phyloP scores from a whole-genome alignment of 495 filamentous ascomycete species.

The Podospora pseudopauciseta region DNA sequence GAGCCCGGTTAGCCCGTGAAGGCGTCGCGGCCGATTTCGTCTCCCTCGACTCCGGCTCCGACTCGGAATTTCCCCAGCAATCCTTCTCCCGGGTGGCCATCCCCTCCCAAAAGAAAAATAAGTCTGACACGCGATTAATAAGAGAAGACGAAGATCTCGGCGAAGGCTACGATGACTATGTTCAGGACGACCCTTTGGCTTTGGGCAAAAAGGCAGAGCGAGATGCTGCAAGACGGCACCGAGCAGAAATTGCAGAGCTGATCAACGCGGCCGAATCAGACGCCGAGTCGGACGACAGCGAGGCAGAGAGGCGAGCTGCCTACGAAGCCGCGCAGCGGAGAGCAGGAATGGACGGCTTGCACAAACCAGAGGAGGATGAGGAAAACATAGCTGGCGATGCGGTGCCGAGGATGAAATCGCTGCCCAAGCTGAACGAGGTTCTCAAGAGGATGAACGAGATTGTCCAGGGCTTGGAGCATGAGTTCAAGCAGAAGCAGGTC shows the following conservation, averaged over 20 bases:
- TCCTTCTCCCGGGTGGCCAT: constrained; percentile 28
- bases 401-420: constrained; percentile 51
- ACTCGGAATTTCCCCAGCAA: constrained; percentile 25
- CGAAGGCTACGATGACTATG: constrained; percentile 91
- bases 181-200: constrained; percentile 76
- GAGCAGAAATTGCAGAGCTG: constrained; percentile 75
- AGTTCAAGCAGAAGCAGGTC: constrained; percentile 27
- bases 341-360: constrained; percentile 70
- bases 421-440: constrained; percentile 53
- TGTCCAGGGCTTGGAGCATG: constrained; percentile 35
- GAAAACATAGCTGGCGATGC: constrained; percentile 24
- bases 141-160: constrained; percentile 90
- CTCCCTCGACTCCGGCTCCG: constrained; percentile 59
- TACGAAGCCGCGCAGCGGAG: constrained; percentile 87
- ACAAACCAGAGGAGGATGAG: constrained; percentile 35
- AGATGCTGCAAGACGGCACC: constrained; percentile 62
- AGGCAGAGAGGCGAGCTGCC: constrained; percentile 73
- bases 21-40: constrained; percentile 60
- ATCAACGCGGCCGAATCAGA: constrained; percentile 76
- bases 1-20: constrained; percentile 73
- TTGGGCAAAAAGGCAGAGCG: constrained; percentile 76
- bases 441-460: constrained; percentile 44
- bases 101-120: constrained; percentile 44
- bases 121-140: constrained; percentile 68
- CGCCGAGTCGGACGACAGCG: constrained; percentile 66